These are phyloP conservation scores for Linanthus parryae DNA, from an alignment of 148 eudicot genomes.

Conservation along the genomic window DNA sequence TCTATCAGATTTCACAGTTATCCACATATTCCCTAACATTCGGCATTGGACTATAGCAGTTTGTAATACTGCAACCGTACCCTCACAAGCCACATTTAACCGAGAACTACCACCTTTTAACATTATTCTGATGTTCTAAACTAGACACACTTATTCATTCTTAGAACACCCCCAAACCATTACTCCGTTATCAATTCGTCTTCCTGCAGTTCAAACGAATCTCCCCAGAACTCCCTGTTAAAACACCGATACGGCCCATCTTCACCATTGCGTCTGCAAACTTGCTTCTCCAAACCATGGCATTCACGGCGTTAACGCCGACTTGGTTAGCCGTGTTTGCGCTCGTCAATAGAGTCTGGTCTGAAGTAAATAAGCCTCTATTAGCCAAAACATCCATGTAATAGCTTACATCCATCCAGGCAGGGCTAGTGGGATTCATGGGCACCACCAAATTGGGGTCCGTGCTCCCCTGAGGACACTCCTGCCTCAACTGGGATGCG, in stretches of 20 bases:
- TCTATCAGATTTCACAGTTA: no score
- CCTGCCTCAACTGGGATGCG: conserved; percentile 44
- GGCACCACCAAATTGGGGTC: conserved; percentile 46
- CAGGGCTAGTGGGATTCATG: conserved; percentile 60
- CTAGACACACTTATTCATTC: no score
- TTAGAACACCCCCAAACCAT: no score
- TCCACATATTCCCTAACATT: no score
- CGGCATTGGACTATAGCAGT: no score
- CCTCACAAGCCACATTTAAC: no score
- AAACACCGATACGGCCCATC: conserved; percentile 64
- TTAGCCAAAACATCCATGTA: conserved; percentile 43
- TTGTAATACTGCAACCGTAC: no score
- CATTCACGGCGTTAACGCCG: conserved; percentile 33
- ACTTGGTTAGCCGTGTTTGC: conserved; percentile 35
- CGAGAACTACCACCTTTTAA: no score
- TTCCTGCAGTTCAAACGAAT: conserved; percentile 54
- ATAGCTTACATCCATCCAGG: conserved; percentile 35
- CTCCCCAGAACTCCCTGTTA: conserved; percentile 61
- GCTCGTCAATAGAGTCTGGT: conserved; percentile 48
- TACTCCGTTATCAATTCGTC: conserved; percentile 37
- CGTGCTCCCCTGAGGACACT: conserved; percentile 46
- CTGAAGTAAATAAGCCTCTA: conserved; percentile 61
- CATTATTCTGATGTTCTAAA: no score
- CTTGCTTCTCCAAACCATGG: conserved; percentile 37
- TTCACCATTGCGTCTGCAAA: conserved; percentile 74